Evolutionary conservation across 345 rosid species (phyloP).

Genomic region (Raphanus raphanistrum): DNA sequence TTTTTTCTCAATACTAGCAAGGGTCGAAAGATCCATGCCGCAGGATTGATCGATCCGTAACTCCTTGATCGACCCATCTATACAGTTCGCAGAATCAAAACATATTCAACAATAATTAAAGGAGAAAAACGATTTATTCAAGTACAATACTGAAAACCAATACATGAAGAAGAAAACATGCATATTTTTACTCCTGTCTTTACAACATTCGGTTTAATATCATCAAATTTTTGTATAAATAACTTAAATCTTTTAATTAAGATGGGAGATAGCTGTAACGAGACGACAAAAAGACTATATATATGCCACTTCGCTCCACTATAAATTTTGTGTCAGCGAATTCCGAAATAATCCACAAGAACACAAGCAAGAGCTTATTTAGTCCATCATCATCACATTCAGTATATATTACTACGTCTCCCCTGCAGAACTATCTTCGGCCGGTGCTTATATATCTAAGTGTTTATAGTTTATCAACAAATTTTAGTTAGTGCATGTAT

Average conservation of each 20-base stretch:
- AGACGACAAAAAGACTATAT: background rate
- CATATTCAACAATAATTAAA: too few species aligned
- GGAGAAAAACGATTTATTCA: too few species aligned
- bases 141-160: background rate
- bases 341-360: constrained; percentile 10
- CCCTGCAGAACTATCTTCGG: background rate
- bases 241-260: background rate
- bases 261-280: background rate
- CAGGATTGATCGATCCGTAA: too few species aligned
- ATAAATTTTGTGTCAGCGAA: background rate
- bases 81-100: too few species aligned
- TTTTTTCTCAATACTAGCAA: too few species aligned
- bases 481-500: background rate
- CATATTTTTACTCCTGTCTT: background rate
- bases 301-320: background rate
- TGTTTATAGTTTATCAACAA: background rate
- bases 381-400: background rate
- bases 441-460: background rate
- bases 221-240: background rate
- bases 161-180: background rate
- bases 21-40: too few species aligned
- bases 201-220: background rate
- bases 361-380: background rate
- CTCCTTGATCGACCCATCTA: too few species aligned
- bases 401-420: background rate